phyloP scores from a whole-genome alignment of 73 alveolate species.

The Stentor roeselii region DNA sequence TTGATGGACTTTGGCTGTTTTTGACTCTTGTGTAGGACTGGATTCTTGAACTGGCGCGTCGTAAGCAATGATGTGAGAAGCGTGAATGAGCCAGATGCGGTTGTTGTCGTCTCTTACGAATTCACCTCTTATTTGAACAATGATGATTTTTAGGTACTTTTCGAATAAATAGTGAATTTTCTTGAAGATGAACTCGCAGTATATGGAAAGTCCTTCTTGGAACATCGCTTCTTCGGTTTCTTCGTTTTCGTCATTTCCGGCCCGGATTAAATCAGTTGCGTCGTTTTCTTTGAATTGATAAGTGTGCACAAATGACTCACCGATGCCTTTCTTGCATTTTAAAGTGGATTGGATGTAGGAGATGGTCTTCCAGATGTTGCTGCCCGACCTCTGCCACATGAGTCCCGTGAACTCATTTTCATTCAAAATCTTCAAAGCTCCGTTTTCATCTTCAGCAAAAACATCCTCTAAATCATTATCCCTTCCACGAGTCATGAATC shows the following conservation, averaged over 20 bases:
- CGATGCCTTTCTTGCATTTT: conserved; percentile 12
- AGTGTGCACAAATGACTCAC: conserved; percentile 3
- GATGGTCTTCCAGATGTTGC: conserved; percentile 13
- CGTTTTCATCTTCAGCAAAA: conserved; percentile 13
- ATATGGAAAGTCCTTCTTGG: background rate
- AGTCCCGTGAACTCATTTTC: conserved; percentile 15
- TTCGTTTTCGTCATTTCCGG: background rate
- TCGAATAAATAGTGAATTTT: conserved; percentile 1
- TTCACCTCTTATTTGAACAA: background rate
- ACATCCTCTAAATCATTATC: conserved; percentile 6
- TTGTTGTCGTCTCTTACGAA: conserved; percentile 8
- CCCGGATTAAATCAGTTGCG: background rate
- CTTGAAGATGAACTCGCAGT: background rate
- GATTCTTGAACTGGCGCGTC: background rate
- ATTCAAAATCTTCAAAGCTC: background rate
- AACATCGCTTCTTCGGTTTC: conserved; percentile 1
- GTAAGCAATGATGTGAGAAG: background rate
- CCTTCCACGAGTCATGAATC: background rate
- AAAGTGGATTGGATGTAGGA: conserved; percentile 8
- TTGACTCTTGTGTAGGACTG: background rate
- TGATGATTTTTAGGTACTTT: background rate
- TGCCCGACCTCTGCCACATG: conserved; percentile 21
- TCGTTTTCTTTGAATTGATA: background rate
- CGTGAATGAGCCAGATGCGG: background rate
- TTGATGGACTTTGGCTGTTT: background rate